phyloP scores from a whole-genome alignment of 306 rosid species.

The Pyrus betulifolia region DNA sequence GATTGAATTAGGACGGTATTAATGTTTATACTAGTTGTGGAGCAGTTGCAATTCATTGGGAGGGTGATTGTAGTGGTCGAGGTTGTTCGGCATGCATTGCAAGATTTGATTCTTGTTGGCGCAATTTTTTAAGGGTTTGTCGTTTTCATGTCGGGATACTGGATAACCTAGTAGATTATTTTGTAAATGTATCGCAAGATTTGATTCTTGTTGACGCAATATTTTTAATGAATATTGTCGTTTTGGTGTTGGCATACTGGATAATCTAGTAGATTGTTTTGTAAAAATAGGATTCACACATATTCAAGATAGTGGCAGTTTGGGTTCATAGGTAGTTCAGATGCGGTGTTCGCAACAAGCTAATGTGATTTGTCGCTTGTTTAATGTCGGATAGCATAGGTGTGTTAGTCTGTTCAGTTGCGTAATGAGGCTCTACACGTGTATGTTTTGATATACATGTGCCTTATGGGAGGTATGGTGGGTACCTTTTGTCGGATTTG shows the following conservation, averaged over 20 bases:
- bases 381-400: not conserved
- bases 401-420: not conserved
- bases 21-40: conserved; percentile 11
- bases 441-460: not conserved
- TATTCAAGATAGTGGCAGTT: conserved; percentile 7
- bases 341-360: not conserved
- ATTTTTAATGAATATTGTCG: not conserved
- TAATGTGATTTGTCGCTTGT: not conserved
- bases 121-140: conserved; percentile 1
- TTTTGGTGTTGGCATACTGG: conserved; percentile 8
- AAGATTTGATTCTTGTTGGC: conserved; percentile 7
- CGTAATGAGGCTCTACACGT: not conserved
- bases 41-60: conserved; percentile 11
- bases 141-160: conserved; percentile 7
- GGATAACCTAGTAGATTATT: not conserved
- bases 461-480: not conserved
- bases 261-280: not conserved
- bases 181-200: not conserved
- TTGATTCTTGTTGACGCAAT: conserved; percentile 7
- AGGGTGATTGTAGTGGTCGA: not conserved
- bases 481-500: conserved; percentile 7
- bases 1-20: not conserved
- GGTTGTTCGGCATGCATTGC: conserved; percentile 19
- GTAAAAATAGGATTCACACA: not conserved
- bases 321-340: not conserved